Percentiles rank a stretch among this genome's conserved stretches.
Evolutionary conservation across 2,329 filamentous ascomycete species (phyloP).

Genomic region (Dryadomyces quercivorus): DNA sequence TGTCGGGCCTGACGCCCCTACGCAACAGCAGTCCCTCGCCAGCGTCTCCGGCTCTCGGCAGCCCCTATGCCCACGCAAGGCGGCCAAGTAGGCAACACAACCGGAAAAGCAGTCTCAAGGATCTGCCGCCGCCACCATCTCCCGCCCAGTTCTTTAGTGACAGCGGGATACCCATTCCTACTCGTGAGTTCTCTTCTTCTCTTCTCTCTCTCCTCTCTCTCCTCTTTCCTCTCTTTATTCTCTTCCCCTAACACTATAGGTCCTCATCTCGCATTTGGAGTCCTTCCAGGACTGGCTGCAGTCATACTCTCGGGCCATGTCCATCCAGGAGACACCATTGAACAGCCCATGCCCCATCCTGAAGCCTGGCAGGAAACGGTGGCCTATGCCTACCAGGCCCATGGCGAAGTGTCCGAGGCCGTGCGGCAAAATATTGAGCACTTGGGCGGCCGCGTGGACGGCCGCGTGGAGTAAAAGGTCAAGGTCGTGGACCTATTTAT

Average conservation of each 20-base stretch:
- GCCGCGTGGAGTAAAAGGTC: conserved; percentile 19
- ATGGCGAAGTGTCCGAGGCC: conserved; percentile 30
- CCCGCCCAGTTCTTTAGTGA: conserved; percentile 2
- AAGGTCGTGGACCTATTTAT: background rate
- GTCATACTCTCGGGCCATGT: conserved; percentile 43
- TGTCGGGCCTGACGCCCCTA: conserved; percentile 10
- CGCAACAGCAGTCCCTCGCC: background rate
- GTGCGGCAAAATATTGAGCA: conserved; percentile 41
- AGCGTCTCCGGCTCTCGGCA: background rate
- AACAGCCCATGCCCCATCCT: conserved; percentile 45
- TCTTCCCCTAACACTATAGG: conserved; percentile 22
- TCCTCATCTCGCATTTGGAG: conserved; percentile 31
- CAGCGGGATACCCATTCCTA: conserved; percentile 24
- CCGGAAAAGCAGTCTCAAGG: background rate
- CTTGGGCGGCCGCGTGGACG: conserved; percentile 35
- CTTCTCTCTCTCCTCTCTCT: background rate
- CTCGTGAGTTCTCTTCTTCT: conserved; percentile 26
- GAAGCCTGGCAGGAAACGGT: conserved; percentile 43
- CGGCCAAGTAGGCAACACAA: conserved; percentile 1
- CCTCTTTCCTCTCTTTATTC: background rate
- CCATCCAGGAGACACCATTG: conserved; percentile 37
- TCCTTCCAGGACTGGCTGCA: conserved; percentile 40
- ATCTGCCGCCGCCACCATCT: background rate
- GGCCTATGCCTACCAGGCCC: conserved; percentile 41
- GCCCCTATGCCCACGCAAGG: background rate